Evolutionary conservation across 1,139 yeast species (phyloP), one percentile per base, ranked within the genome.

Genomic region (Pichia sp.): DNA sequence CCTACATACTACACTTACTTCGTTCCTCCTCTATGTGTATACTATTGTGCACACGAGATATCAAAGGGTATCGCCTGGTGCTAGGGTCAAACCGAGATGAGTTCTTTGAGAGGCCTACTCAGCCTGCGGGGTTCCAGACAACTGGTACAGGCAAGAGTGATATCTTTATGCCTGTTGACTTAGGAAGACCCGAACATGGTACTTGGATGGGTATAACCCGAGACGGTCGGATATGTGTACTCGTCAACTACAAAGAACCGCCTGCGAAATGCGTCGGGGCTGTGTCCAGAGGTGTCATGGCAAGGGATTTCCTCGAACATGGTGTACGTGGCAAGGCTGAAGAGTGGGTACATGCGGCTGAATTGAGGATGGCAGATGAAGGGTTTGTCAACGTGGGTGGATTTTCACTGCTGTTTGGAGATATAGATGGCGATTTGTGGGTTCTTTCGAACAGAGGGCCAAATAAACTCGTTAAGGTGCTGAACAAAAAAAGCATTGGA

Each of bases 21-120:
- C n/a, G n/a, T n/a, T n/a, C n/a, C n/a, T n/a, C 79, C 83, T 4
- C 87, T 97, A 58, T 58, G 62, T 58, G 62, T 40, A 54, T 57
- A 28, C 35, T 55, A 12, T 32, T 57, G 13, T 42, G 51, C 12
- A 44, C 58, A 5, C 39, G 37, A n/a, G 26, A 26, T 3, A 55
- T 52, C 26, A 50, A 54, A 1, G 45, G 48, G 3, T 57, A 54
- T 50, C 83, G 88, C 1, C 64, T 88, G 32, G 69, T 88, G 6
- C 56, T 86, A 6, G 62, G 85, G 11, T 83, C 94, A 9, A 91
- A 91, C 54, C 59, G 97, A 34, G 98, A 91, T 54, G 97, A 91
- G 56, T 84, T 64, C 51, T 77, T 81, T 52, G 69, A 66, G 33
- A 62, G 97, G 33, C 79, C 83, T 4, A 88, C 97, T 0, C 68